Base-by-base conservation (phyloP, 192 early-diverging fungal species). In the Gigaspora rosea region DNA sequence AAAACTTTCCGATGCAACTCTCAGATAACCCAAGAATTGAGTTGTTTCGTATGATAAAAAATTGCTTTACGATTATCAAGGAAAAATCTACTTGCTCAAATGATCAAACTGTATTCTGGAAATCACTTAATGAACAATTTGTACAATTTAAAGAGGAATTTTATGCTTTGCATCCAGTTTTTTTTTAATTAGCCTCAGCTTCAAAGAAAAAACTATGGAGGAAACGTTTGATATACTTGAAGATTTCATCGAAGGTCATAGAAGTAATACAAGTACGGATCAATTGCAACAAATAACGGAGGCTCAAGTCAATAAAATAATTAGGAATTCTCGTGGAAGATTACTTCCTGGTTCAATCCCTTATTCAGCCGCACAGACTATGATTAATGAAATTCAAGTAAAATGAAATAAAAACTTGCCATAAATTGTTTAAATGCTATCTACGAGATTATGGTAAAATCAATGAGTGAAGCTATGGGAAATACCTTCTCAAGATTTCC, bases 401-500 rank as follows among this genome's bases (percentile, higher is more conserved):
- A 41, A 47, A 36, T 73, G 71, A 54, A n/a, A n/a, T 16, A 58
- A 57, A 36, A 20, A 1, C 54, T 33, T 36, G 52, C 71, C 7
- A 0, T 20, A 11, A 16, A 33, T 20, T 73, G 71, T 58, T 58
- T 73, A 58, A 13, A 73, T 36, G 15, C 56, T 8, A 47, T 73
- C 41, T 22, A 73, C 41, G 35, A 57, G 11, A 54, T 73, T 46
- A 73, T 73, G 71, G 9, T 22, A 1, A 8, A 46, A n/a, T 16
- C 35, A 10, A 18, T 73, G 16, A 54, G 46, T 20, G 33, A 73
- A 16, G 0, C 56, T 18, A 58, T 57, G 4, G 27, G 58, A 33
- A 18, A 46, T 9, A 73, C 32, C 15, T 73, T 73, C 41, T 54
- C 32, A n/a, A 22, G 71, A 32, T 73, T 73, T 20, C 71, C 71